Percentiles rank a stretch among this genome's conserved stretches.
Evolutionary conservation across 306 rosid genomes (phyloP).

Genomic region (Datisca glomerata): DNA sequence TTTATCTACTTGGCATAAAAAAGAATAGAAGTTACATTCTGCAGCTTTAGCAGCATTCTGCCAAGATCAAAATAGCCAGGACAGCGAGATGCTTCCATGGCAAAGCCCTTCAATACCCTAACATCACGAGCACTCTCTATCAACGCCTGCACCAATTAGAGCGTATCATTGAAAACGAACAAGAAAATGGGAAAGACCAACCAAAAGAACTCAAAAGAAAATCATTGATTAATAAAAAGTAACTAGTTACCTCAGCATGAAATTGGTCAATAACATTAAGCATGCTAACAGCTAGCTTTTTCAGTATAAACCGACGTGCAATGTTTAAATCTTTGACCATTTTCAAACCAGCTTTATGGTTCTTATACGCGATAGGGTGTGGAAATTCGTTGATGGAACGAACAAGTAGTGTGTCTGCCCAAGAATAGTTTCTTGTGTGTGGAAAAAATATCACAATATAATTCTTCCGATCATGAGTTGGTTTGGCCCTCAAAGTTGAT

Average conservation of each 20-base stretch:
- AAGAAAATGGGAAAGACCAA: constrained; percentile 3
- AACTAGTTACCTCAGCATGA: constrained; percentile 56
- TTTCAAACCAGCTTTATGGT: constrained; percentile 63
- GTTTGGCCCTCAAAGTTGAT: constrained; percentile 90
- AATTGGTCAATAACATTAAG: constrained; percentile 76
- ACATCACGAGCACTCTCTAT: constrained; percentile 68
- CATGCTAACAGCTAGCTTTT: constrained; percentile 79
- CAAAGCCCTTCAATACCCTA: constrained; percentile 74
- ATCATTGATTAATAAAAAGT: constrained; percentile 4
- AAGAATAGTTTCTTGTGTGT: constrained; percentile 76
- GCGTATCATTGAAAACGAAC: constrained; percentile 11
- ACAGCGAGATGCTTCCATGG: constrained; percentile 84
- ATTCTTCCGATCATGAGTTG: constrained; percentile 86
- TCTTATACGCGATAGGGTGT: constrained; percentile 73
- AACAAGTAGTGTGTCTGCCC: constrained; percentile 89
- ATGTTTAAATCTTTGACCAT: constrained; percentile 67
- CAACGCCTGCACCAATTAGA: constrained; percentile 53
- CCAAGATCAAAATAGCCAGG: constrained; percentile 78
- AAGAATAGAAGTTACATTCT: constrained; percentile 52
- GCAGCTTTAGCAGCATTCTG: constrained; percentile 83
- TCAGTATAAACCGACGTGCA: constrained; percentile 82
- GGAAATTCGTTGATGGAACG: constrained; percentile 68
- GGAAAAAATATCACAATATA: constrained; percentile 90
- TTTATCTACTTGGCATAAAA: no score
- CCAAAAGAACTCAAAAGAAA: constrained; percentile 11